Percentiles rank a stretch among this genome's conserved stretches.
Conservation (phyloP, 306 rosid genomes). For the Cucurbita ficifolia region DNA sequence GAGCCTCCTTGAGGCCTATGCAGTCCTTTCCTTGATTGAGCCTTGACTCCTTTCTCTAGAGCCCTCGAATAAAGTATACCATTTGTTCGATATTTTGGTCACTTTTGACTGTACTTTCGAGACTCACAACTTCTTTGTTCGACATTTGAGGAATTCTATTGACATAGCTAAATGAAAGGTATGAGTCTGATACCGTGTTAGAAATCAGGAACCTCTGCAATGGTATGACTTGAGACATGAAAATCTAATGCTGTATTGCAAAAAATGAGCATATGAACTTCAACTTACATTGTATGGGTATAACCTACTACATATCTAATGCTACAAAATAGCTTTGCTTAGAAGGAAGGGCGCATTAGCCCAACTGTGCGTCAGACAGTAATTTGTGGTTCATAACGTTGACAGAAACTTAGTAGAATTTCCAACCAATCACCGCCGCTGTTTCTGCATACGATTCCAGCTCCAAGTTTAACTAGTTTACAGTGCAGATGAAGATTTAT, state of each 20-base stretch:
- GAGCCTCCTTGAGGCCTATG: no score
- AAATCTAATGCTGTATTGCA: neutral
- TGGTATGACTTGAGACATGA: neutral
- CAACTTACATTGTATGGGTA: neutral
- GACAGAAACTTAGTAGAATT: neutral
- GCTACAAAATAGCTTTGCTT: neutral
- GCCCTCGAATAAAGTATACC: no score
- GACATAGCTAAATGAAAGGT: no score
- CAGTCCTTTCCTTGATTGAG: no score
- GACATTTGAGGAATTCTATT: no score
- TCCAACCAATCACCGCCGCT: neutral
- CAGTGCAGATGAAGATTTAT: neutral
- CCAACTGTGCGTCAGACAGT: neutral
- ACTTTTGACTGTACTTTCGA: no score
- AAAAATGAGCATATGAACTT: neutral
- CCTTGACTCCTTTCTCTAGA: no score
- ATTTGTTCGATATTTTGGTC: no score
- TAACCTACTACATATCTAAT: neutral
- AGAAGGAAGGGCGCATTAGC: neutral
- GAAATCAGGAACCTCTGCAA: no score
- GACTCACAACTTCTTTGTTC: no score
- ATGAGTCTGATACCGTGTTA: no score
- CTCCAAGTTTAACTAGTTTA: neutral
- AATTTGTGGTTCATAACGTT: neutral
- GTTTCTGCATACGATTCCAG: neutral